These are phyloP conservation scores for Gaeumannomyces sp. DNA, from an alignment of 2,329 filamentous ascomycete species.

Conservation along the genomic window DNA sequence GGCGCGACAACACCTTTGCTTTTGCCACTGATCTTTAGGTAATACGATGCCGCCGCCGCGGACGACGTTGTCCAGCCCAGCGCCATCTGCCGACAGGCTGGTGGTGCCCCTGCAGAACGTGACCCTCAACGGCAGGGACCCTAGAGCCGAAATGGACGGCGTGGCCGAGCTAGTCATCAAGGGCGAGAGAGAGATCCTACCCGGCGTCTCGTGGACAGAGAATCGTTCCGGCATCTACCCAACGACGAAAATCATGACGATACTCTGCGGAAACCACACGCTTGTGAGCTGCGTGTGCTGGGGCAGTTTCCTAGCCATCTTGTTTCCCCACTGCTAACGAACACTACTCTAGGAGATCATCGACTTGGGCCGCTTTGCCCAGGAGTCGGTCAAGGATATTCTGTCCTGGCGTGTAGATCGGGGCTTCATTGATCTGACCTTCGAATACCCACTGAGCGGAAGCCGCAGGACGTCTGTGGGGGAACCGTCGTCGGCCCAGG, in stretches of 20 bases:
- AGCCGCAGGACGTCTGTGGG: background rate
- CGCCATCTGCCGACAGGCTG: conserved; percentile 3
- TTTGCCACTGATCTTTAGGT: background rate
- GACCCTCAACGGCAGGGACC: background rate
- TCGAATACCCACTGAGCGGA: background rate
- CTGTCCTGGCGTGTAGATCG: background rate
- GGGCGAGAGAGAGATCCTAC: background rate
- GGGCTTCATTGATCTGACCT: background rate
- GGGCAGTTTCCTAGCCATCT: background rate
- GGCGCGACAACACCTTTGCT: background rate
- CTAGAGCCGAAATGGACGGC: conserved; percentile 5
- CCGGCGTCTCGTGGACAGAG: conserved; percentile 8
- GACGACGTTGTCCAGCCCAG: background rate
- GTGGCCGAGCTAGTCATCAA: conserved; percentile 6
- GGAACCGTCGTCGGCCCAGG: background rate
- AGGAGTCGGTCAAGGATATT: background rate
- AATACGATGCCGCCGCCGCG: background rate
- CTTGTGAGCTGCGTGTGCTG: background rate
- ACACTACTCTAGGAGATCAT: background rate
- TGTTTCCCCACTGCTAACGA: background rate
- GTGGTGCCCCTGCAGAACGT: conserved; percentile 8
- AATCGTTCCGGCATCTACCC: background rate
- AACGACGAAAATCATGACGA: conserved; percentile 6
- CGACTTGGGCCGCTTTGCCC: background rate
- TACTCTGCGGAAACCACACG: conserved; percentile 7